Evolutionary conservation across 2,329 filamentous ascomycete species (phyloP).

Genomic region (Penicillium occitanis): DNA sequence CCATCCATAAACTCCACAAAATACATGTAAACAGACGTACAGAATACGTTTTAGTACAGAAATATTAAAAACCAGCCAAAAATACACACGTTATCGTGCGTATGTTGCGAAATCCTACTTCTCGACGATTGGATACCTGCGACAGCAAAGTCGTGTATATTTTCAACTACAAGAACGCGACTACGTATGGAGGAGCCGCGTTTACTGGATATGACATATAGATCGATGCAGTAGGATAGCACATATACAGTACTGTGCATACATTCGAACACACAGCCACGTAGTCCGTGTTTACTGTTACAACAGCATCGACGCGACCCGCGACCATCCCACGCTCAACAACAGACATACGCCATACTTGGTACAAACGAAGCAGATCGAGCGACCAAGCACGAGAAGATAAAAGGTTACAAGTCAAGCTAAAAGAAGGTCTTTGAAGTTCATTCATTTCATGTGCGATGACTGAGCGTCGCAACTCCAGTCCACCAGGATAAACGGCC

Average conservation of each 20-base stretch:
- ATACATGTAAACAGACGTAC: too few relatives aligned
- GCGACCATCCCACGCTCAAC: not conserved
- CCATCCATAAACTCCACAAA: not conserved
- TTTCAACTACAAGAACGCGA: not conserved
- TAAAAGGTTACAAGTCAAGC: not conserved
- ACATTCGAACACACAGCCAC: not conserved
- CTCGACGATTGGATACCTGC: not conserved
- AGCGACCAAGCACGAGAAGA: too few relatives aligned
- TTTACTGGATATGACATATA: not conserved
- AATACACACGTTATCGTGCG: not conserved
- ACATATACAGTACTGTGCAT: not conserved
- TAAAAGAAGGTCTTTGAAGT: slow-evolving; percentile 7
- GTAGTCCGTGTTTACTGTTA: not conserved
- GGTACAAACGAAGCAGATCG: not conserved
- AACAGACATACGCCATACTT: not conserved
- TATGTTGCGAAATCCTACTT: too few relatives aligned
- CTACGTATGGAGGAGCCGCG: not conserved
- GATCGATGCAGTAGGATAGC: not conserved
- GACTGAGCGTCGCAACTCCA: slow-evolving; percentile 15
- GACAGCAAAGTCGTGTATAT: not conserved
- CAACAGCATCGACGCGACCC: not conserved
- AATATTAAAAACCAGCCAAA: not conserved
- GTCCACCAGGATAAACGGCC: slow-evolving; percentile 31
- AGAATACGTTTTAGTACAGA: not conserved
- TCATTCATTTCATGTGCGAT: slow-evolving; percentile 20